phyloP scores from a whole-genome alignment of 345 rosid species.

The Euphorbia peplus region DNA sequence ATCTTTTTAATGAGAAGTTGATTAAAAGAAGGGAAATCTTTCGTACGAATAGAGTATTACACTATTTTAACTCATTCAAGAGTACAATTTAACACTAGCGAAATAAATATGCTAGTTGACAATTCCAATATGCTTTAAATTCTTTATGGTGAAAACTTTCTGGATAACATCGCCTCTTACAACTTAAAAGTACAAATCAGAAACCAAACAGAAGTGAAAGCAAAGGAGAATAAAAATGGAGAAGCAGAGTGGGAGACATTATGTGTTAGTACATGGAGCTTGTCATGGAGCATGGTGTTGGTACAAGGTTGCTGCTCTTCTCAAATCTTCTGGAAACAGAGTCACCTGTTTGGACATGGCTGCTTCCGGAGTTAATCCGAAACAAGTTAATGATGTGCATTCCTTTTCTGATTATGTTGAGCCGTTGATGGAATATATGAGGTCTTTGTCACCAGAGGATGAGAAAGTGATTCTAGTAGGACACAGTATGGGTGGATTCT shows the following conservation, averaged over 20 bases:
- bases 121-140: background rate
- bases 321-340: conserved; percentile 24
- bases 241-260: conserved; percentile 17
- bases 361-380: conserved; percentile 30
- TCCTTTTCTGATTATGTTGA: conserved; percentile 29
- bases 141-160: too few relatives aligned
- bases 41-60: too few relatives aligned
- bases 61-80: background rate
- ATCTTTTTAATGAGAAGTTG: too few relatives aligned
- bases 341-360: conserved; percentile 36
- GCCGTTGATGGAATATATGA: conserved; percentile 37
- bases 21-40: too few relatives aligned
- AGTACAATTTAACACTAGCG: too few relatives aligned
- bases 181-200: background rate
- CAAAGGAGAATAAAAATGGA: background rate
- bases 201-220: background rate
- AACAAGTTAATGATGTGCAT: conserved; percentile 18
- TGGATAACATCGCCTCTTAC: too few relatives aligned
- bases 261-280: conserved; percentile 28
- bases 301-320: conserved; percentile 29
- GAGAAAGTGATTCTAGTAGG: conserved; percentile 42
- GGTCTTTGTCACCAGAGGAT: conserved; percentile 22
- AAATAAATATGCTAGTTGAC: background rate
- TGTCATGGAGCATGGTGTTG: conserved; percentile 42
- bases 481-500: conserved; percentile 35